Evolutionary conservation across 306 rosid genomes (phyloP), one percentile per base, ranked within the genome.

Genomic region (Vicia villosa): DNA sequence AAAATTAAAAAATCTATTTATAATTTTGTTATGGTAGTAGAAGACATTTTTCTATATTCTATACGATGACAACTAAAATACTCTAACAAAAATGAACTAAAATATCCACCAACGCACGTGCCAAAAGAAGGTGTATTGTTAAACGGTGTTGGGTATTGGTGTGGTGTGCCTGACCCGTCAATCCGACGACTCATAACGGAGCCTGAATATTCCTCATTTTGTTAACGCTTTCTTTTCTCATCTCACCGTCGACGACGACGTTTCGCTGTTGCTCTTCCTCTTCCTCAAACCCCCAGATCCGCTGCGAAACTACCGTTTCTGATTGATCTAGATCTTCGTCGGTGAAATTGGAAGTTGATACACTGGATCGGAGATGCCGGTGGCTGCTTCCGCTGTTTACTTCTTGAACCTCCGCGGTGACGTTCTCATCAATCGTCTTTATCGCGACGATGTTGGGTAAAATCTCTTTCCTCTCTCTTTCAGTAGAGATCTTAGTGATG

Each of bases 401-500:
- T 89, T 92, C 82, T 74, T 92, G 79, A 89, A 89, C 79, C 96
- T 89, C 79, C 96, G 96, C 9, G 98, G 98, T 0, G 98, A 94
- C 74, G 96, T 94, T 69, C 97, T 94, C 83, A 94, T 90, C 80
- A 94, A 90, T 52, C 96, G 98, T 59, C 98, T 94, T 73, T 90
- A 94, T 55, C 97, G 98, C 4, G 97, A 94, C 78, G 92, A 94
- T 80, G 98, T 94, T 58, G 96, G 98, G 97, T 90, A 87, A 54
- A 22, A 37, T 47, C 17, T 66, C 57, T 30, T 63, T 1, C 16
- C 10, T 36, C 5, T 50, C 51, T 19, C 14, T 24, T 38, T 54
- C 19, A 40, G 46, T 55, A 20, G 28, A 55, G 34, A 74, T 62
- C 63, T 56, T 16, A 47, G 36, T 66, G 37, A 26, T 30, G 46